Conservation (phyloP, 352 stramenopile species). For the Thalassiosira hispida region DNA sequence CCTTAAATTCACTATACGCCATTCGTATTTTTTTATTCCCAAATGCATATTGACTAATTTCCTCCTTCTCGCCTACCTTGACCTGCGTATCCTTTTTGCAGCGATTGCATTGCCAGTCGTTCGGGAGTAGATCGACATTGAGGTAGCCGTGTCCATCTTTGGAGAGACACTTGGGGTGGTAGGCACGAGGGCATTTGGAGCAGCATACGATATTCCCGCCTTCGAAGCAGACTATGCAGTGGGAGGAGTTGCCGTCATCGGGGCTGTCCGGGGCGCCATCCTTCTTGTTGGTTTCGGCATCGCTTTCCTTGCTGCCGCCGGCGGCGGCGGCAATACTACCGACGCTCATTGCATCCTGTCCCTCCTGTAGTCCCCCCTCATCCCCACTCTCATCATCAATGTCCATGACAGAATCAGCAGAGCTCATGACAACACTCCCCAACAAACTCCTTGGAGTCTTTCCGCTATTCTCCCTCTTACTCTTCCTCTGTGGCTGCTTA, state of each 20-base stretch:
- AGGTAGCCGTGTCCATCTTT: slow-evolving; percentile 19
- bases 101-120: slow-evolving; percentile 49
- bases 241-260: slow-evolving; percentile 53
- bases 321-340: too few species aligned
- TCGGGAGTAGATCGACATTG: slow-evolving; percentile 33
- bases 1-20: slow-evolving; percentile 46
- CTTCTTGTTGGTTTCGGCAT: not conserved
- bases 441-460: too few species aligned
- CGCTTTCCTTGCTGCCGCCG: slow-evolving; percentile 4
- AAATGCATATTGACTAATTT: slow-evolving; percentile 37
- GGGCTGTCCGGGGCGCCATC: not conserved
- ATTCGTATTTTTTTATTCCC: slow-evolving; percentile 43
- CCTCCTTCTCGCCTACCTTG: slow-evolving; percentile 32
- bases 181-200: slow-evolving; percentile 42
- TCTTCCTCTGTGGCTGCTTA: not conserved
- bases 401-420: too few species aligned
- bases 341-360: too few species aligned
- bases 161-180: slow-evolving; percentile 45
- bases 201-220: slow-evolving; percentile 46
- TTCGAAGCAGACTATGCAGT: slow-evolving; percentile 53
- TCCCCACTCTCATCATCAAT: too few species aligned
- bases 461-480: not conserved
- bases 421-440: too few species aligned
- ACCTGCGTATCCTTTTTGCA: slow-evolving; percentile 41
- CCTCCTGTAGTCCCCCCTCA: too few species aligned